phyloP scores from a whole-genome alignment of 441 rosid species.

The Geranium incanum region DNA sequence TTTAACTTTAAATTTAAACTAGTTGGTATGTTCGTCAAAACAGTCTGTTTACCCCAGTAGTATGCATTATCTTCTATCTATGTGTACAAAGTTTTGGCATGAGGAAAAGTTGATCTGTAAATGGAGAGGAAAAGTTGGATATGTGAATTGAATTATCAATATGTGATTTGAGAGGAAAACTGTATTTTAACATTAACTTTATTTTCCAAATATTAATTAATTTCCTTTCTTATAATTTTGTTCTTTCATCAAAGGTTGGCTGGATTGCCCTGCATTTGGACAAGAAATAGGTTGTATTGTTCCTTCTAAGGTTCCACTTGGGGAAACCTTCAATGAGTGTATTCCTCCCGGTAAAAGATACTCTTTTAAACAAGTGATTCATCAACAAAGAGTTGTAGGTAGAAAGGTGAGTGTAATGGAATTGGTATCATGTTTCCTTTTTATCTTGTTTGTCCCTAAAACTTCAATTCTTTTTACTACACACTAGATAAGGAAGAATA shows the following conservation, averaged over 20 bases:
- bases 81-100: not conserved
- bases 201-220: not conserved
- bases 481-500: not conserved
- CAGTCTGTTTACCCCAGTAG: not conserved
- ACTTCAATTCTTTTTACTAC: conserved; percentile 4
- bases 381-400: conserved; percentile 62
- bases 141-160: not conserved
- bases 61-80: not conserved
- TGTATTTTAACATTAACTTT: conserved; percentile 13
- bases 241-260: conserved; percentile 62
- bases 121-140: not conserved
- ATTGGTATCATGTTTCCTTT: not conserved
- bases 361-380: conserved; percentile 84
- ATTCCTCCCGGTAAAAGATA: conserved; percentile 94
- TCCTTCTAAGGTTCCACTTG: conserved; percentile 96
- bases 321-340: conserved; percentile 62
- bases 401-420: conserved; percentile 52
- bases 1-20: not conserved
- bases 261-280: conserved; percentile 83
- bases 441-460: not conserved
- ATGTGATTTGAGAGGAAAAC: not conserved
- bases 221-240: conserved; percentile 16
- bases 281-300: conserved; percentile 57
- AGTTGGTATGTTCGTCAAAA: not conserved
- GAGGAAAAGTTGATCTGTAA: not conserved